These are phyloP conservation scores for Tricholoma flavovirens DNA, from an alignment of 768 basidiomycete species.

Conservation along the genomic window DNA sequence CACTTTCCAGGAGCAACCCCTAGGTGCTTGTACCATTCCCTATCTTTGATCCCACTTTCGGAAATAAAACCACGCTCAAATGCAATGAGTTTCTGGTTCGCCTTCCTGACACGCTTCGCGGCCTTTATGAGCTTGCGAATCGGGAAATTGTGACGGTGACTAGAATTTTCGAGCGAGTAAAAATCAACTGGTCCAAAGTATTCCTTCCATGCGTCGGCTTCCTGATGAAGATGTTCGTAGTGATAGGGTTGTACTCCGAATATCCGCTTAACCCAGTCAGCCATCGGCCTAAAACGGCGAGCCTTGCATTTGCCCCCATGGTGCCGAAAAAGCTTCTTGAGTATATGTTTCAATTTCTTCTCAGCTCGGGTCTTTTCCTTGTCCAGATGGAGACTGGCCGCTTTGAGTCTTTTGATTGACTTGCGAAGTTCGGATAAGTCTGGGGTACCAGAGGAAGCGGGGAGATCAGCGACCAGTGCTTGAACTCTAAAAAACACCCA, in stretches of 20 bases:
- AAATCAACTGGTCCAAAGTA: slow-evolving; percentile 20
- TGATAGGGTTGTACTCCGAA: slow-evolving; percentile 32
- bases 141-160: slow-evolving; percentile 24
- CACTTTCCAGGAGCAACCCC: slow-evolving; percentile 85
- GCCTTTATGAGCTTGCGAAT: slow-evolving; percentile 48
- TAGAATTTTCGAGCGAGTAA: neutral
- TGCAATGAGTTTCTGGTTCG: slow-evolving; percentile 59
- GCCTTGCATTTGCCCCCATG: slow-evolving; percentile 19
- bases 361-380: slow-evolving; percentile 53
- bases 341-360: slow-evolving; percentile 40
- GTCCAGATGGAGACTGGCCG: slow-evolving; percentile 51
- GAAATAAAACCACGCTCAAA: slow-evolving; percentile 83
- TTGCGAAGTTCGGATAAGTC: slow-evolving; percentile 40
- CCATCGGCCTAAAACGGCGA: slow-evolving; percentile 18
- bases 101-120: slow-evolving; percentile 48
- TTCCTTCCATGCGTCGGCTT: slow-evolving; percentile 27
- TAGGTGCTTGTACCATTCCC: slow-evolving; percentile 84
- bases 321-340: slow-evolving; percentile 32
- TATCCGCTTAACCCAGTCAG: slow-evolving; percentile 31
- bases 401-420: slow-evolving; percentile 42
- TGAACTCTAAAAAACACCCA: slow-evolving; percentile 41
- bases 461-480: slow-evolving; percentile 27
- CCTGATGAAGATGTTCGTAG: slow-evolving; percentile 4
- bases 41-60: slow-evolving; percentile 66
- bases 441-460: slow-evolving; percentile 14